phyloP scores from a whole-genome alignment of 306 rosid species.

The Lablab purpureus region DNA sequence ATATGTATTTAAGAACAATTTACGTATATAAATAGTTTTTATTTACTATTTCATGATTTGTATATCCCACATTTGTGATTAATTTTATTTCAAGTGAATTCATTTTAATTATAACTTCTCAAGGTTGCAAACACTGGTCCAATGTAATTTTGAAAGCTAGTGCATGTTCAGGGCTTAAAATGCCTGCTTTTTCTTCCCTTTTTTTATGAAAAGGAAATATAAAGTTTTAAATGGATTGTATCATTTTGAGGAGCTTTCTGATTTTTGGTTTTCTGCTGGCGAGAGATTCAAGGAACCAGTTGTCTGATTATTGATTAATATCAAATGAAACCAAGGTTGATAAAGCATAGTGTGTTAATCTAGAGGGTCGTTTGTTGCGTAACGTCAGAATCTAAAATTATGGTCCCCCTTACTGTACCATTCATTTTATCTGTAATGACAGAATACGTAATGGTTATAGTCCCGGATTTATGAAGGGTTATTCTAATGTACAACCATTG shows the following conservation, averaged over 20 bases:
- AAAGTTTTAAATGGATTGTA: not conserved
- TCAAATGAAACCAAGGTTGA: not conserved
- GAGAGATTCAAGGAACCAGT: not conserved
- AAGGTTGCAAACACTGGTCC: not conserved
- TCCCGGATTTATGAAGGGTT: conserved; percentile 9
- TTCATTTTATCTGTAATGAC: not conserved
- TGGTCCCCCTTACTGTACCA: not conserved
- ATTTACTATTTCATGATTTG: not conserved
- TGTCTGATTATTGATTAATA: not conserved
- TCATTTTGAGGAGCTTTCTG: not conserved
- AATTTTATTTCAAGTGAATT: not conserved
- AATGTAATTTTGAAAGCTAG: not conserved
- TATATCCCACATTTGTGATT: not conserved
- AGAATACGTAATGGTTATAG: not conserved
- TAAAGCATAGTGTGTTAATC: not conserved
- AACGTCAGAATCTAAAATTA: not conserved
- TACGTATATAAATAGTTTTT: not conserved
- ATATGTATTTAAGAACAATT: not conserved
- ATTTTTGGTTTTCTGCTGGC: not conserved
- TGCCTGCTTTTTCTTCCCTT: too few relatives aligned
- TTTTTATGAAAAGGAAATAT: not conserved
- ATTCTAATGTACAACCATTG: not conserved
- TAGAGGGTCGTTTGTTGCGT: not conserved
- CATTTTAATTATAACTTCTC: not conserved
- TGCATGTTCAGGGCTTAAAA: too few relatives aligned